Evolutionary conservation across 148 eudicot species (phyloP).

Genomic region (Chenopodium formosanum): DNA sequence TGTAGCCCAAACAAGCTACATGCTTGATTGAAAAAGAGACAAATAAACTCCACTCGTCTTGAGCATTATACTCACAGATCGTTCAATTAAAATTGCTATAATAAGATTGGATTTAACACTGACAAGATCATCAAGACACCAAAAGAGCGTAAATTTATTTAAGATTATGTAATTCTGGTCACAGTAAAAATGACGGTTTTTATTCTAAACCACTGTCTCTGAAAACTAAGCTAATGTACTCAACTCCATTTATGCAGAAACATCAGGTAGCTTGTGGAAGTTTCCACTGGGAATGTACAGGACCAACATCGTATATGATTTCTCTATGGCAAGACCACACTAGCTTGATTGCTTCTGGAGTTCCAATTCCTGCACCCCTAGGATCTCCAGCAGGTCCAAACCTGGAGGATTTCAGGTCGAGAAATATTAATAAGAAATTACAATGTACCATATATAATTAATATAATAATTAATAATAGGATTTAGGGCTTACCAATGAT

Average conservation of each 20-base stretch:
- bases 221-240: not conserved
- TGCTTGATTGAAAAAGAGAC: too few species aligned
- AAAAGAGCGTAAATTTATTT: not conserved
- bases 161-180: not conserved
- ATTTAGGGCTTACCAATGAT: conserved; percentile 66
- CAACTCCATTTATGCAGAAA: not conserved
- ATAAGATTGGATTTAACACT: too few species aligned
- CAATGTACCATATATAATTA: not conserved
- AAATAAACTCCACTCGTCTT: too few species aligned
- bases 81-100: too few species aligned
- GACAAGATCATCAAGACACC: conserved; percentile 4
- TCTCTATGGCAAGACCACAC: conserved; percentile 99
- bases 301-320: conserved; percentile 85
- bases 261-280: conserved; percentile 28
- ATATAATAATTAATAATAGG: not conserved
- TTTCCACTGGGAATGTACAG: conserved; percentile 72
- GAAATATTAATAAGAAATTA: not conserved
- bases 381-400: conserved; percentile 99
- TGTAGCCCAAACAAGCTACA: too few species aligned
- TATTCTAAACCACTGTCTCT: not conserved
- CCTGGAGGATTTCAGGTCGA: conserved; percentile 40
- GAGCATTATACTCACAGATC: too few species aligned
- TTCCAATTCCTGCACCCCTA: conserved; percentile 98
- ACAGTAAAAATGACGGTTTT: not conserved
- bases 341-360: conserved; percentile 96